These are phyloP conservation scores for Platanthera zijinensis DNA, from an alignment of 106 monocot genomes.

Conservation along the genomic window DNA sequence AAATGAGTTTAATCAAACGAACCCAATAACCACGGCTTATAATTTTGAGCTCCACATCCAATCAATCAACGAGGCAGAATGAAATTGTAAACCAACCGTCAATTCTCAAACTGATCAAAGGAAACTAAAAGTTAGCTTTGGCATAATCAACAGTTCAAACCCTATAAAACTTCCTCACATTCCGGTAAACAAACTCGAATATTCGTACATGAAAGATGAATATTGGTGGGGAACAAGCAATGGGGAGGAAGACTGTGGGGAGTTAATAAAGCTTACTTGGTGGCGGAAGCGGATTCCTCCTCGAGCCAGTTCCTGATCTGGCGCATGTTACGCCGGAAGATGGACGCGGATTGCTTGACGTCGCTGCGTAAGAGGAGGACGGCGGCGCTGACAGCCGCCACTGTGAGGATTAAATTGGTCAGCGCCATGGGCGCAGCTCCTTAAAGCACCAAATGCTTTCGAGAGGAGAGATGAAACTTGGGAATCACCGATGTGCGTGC, in stretches of 20 bases:
- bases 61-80: no score
- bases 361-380: slow-evolving; percentile 67
- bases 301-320: slow-evolving; percentile 13
- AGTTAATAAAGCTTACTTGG: slow-evolving; percentile 33
- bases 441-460: background rate
- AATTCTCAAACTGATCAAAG: background rate
- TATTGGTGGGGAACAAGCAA: background rate
- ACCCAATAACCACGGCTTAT: no score
- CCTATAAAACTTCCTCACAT: background rate
- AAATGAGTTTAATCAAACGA: no score
- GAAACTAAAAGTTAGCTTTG: background rate
- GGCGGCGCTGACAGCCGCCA: slow-evolving; percentile 71
- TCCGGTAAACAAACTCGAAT: background rate
- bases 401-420: slow-evolving; percentile 65
- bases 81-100: background rate
- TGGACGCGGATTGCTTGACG: slow-evolving; percentile 67
- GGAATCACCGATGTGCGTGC: no score
- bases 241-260: background rate
- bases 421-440: slow-evolving; percentile 42
- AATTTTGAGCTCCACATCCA: no score
- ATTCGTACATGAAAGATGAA: background rate
- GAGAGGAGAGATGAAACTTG: background rate
- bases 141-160: background rate
- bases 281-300: slow-evolving; percentile 59
- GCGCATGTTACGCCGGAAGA: slow-evolving; percentile 78